Evolutionary conservation across 2,329 filamentous ascomycete genomes (phyloP), one percentile per base, ranked within the genome.

Genomic region (Sarocladium strictum): DNA sequence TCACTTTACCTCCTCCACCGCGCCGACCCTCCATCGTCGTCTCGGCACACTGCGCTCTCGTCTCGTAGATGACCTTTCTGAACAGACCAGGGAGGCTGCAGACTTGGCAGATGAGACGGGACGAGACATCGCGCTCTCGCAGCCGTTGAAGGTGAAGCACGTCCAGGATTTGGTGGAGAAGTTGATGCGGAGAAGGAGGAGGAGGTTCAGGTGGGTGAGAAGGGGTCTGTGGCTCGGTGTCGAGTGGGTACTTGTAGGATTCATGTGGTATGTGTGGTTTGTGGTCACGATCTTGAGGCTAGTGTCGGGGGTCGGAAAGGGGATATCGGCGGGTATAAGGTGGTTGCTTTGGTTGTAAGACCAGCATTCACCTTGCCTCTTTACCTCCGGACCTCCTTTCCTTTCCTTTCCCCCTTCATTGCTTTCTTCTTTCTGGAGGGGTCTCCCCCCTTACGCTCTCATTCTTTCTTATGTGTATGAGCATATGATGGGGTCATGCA

Each of bases 251-350:
- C 78, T 97, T 17, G 84, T 97, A 37, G 89, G 88, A 3, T 81
- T 95, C 61, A 90, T 97, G 85, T 97, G 94, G 91, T 90, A 87
- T 70, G 85, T 95, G 15, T 97, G 93, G 91, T 83, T 95, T 56
- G 76, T 96, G 32, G 92, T 97, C 23, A 88, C 91, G 67, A 76
- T 93, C 23, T 75, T 87, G 53, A 81, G 89, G 57, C 69, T 89
- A 14, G 71, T 88, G 33, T 73, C 84, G 57, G 84, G 85, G 11
- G 61, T 87, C 1, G 79, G 86, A 43, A 79, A 79, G 45, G 84
- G 84, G 2, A 64, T 82, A 0, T 73, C 83, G 51, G 72, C 75
- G 11, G 78, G 80, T 10, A 75, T 88, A n/a, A 78, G 79, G 65
- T 97, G 93, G 93, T 70, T 97, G 66, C 72, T 96, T 59, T 96